Conservation (phyloP, 2,329 filamentous ascomycete species). For the Xylariomycetidae sp. region DNA sequence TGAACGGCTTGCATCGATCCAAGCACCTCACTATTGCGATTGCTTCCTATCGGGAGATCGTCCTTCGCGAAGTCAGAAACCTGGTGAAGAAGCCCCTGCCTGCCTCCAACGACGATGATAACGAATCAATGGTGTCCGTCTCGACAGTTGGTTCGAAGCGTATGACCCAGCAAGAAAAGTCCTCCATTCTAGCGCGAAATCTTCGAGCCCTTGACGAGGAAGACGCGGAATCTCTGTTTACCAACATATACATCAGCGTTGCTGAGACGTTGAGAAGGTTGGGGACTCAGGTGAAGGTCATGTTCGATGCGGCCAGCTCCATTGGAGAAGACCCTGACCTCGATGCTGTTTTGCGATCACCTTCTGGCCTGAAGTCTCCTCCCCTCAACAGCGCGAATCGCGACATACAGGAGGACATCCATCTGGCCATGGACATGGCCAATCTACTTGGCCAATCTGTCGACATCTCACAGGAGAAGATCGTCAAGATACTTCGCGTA, state of each 20-base stretch:
- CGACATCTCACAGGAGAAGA: slow-evolving; percentile 72
- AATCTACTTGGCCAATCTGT: slow-evolving; percentile 75
- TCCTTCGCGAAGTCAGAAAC: slow-evolving; percentile 78
- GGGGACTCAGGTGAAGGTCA: slow-evolving; percentile 84
- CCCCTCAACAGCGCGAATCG: slow-evolving; percentile 42
- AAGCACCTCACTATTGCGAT: slow-evolving; percentile 76
- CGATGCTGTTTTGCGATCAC: slow-evolving; percentile 37
- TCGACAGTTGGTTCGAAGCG: slow-evolving; percentile 68
- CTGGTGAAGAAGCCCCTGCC: slow-evolving; percentile 81
- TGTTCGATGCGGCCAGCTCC: slow-evolving; percentile 88
- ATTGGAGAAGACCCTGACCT: slow-evolving; percentile 39
- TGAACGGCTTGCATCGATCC: slow-evolving; percentile 76
- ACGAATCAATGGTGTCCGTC: slow-evolving; percentile 78
- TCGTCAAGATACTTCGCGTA: slow-evolving; percentile 70
- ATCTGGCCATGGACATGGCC: slow-evolving; percentile 69
- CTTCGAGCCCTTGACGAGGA: slow-evolving; percentile 74
- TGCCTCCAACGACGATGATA: slow-evolving; percentile 90
- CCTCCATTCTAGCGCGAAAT: slow-evolving; percentile 79
- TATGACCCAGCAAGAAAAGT: slow-evolving; percentile 80
- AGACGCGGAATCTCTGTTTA: slow-evolving; percentile 78
- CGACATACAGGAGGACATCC: slow-evolving; percentile 64
- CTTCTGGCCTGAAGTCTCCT: slow-evolving; percentile 42
- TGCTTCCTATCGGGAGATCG: slow-evolving; percentile 75
- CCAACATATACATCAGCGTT: slow-evolving; percentile 78
- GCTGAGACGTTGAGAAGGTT: slow-evolving; percentile 81